Evolutionary conservation across 805 yeast species (phyloP).

Genomic region (Candida khao-thaluensis): DNA sequence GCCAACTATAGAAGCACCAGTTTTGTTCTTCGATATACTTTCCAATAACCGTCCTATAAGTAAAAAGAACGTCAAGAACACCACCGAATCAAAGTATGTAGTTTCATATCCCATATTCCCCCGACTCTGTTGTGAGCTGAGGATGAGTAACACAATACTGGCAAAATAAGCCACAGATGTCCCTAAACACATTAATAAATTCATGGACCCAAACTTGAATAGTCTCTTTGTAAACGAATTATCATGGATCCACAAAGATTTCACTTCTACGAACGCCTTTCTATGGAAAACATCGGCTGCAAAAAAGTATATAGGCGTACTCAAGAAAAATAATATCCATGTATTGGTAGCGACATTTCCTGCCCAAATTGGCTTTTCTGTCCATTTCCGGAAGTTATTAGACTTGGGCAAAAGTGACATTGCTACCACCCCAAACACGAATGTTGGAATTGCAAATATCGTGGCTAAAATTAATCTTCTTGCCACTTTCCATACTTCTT

Average conservation of each 20-base stretch:
- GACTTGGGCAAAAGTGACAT: conserved; percentile 55
- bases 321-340: conserved; percentile 63
- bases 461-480: conserved; percentile 49
- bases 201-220: conserved; percentile 77
- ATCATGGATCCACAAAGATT: conserved; percentile 54
- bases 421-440: conserved; percentile 65
- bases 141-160: conserved; percentile 54
- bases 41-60: conserved; percentile 71
- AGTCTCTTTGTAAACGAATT: conserved; percentile 56
- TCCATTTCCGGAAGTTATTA: conserved; percentile 49
- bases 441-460: conserved; percentile 63
- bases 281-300: conserved; percentile 72
- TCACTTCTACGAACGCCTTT: conserved; percentile 61
- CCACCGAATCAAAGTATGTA: conserved; percentile 77
- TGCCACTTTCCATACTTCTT: conserved; percentile 48
- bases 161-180: conserved; percentile 72
- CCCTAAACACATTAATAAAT: conserved; percentile 67
- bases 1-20: conserved; percentile 61
- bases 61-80: conserved; percentile 69
- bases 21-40: conserved; percentile 61
- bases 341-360: conserved; percentile 60
- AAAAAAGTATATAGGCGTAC: conserved; percentile 73
- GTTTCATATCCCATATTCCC: conserved; percentile 49
- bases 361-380: conserved; percentile 59
- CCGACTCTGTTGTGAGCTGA: conserved; percentile 38